Evolutionary conservation across 2,329 filamentous ascomycete species (phyloP), one percentile per base, ranked within the genome.

Genomic region (Plectosphaerella cucumerina): DNA sequence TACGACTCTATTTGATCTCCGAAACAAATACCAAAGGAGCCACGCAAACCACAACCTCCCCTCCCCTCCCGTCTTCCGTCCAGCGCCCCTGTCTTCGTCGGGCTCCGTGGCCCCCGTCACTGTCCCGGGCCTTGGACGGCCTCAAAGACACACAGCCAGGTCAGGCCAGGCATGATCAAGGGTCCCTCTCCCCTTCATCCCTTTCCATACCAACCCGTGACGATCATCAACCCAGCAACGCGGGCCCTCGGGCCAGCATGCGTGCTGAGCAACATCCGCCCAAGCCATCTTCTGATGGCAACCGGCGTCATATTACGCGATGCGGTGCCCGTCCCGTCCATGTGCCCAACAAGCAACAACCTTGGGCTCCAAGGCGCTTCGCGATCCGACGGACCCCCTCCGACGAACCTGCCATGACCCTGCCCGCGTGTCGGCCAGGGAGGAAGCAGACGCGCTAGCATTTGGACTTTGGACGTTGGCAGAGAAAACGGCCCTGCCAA

Each of bases 71-170:
- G n/a, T n/a, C n/a, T n/a, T n/a, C n/a, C n/a, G n/a, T n/a, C n/a
- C n/a, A n/a, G 26, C 26, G 26, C 26, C 26, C 26, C 26, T 31
- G 26, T 31, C 26, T 31, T 31, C 26, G 26, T 31, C 26, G 26
- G 26, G 26, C n/a, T n/a, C n/a, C n/a, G n/a, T n/a, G n/a, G n/a
- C 26, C 26, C 26, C 26, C 26, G 26, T 31, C 26, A 31, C 26
- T 31, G 26, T 11, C 26, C 26, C 8, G 26, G 26, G 12, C 89
- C 86, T 59, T 86, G 85, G 42, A 89, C 85, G 15, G 79, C 79
- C 3, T 85, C 65, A 87, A 17, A 42, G 39, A 42, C 26, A 42
- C 39, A 42, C 39, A 17, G 39, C 20, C 39, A 18, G 18, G 39
- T 17, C n/a, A n/a, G n/a, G n/a, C n/a, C n/a, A n/a, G n/a, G n/a